Evolutionary conservation across 345 rosid genomes (phyloP).

Genomic region (Euclidium syriacum): DNA sequence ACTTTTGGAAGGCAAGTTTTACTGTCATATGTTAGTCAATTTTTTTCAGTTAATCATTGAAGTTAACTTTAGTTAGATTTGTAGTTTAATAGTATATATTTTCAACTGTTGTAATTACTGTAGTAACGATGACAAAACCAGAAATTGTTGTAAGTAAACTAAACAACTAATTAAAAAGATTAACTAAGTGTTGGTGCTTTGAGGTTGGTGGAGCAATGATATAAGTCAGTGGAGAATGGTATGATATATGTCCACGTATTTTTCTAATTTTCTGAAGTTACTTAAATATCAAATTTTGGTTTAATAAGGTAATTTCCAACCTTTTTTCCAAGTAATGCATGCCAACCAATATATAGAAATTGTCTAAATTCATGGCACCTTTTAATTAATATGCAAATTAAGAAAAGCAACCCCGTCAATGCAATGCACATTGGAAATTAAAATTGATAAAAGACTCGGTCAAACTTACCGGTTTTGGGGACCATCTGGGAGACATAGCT

Average conservation of each 20-base stretch:
- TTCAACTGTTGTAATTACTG: neutral
- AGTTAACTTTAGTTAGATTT: neutral
- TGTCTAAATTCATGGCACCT: neutral
- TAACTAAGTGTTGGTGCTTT: constrained; percentile 3
- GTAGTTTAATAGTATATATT: neutral
- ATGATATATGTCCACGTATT: neutral
- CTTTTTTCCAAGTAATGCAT: neutral
- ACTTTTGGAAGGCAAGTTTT: neutral
- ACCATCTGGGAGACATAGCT: constrained; percentile 36
- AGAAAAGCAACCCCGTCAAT: neutral
- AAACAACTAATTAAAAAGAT: neutral
- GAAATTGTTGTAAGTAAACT: neutral
- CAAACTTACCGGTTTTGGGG: constrained; percentile 44
- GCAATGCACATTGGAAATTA: constrained; percentile 15
- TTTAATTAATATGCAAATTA: neutral
- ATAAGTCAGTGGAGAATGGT: constrained; percentile 16
- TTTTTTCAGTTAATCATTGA: neutral
- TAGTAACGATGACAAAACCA: neutral
- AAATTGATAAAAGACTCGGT: constrained; percentile 15
- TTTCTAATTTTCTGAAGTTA: neutral
- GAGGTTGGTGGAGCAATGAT: constrained; percentile 21
- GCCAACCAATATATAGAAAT: constrained; percentile 5
- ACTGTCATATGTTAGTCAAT: neutral
- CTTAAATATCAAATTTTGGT: neutral
- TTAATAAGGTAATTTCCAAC: constrained; percentile 1